Conservation (phyloP, 805 yeast genomes). For the Candida incommunis region DNA sequence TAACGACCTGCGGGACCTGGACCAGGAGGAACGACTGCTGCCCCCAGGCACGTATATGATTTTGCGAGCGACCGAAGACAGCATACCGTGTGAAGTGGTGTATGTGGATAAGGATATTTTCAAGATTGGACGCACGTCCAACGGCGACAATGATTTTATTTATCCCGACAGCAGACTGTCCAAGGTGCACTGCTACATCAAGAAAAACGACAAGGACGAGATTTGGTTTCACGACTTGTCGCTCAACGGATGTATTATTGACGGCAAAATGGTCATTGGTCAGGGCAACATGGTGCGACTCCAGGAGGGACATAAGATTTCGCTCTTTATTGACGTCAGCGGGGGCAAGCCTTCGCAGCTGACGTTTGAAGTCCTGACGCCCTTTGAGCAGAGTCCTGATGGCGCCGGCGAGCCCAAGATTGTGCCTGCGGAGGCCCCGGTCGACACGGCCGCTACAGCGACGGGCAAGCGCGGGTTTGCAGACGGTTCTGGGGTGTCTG, state of each 20-base stretch:
- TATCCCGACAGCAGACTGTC: slow-evolving; percentile 69
- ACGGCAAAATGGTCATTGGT: slow-evolving; percentile 37
- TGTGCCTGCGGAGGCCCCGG: no score
- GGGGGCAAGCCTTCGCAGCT: slow-evolving; percentile 24
- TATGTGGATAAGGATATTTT: slow-evolving; percentile 54
- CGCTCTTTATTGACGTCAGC: slow-evolving; percentile 49
- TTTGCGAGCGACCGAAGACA: slow-evolving; percentile 35
- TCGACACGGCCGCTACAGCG: no score
- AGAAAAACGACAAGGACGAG: slow-evolving; percentile 37
- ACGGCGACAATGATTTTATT: slow-evolving; percentile 33
- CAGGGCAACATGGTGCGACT: slow-evolving; percentile 49
- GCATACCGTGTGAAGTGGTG: slow-evolving; percentile 34
- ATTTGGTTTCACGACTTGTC: slow-evolving; percentile 72
- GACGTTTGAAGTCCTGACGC: slow-evolving; percentile 5
- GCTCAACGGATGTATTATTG: slow-evolving; percentile 66
- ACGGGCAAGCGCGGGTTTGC: no score
- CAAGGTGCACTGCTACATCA: slow-evolving; percentile 63
- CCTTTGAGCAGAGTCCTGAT: no score
- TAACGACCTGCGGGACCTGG: slow-evolving; percentile 15
- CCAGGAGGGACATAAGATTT: slow-evolving; percentile 50
- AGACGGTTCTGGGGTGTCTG: no score
- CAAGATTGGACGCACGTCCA: slow-evolving; percentile 55
- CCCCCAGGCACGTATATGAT: slow-evolving; percentile 54
- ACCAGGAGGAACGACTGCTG: slow-evolving; percentile 10
- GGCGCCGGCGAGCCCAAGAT: no score